A percentile compares a stretch with the other conserved stretches of the same genome.
phyloP scores from a whole-genome alignment of 2,329 filamentous ascomycete species.

The Graphiopsis chlorocephala region DNA sequence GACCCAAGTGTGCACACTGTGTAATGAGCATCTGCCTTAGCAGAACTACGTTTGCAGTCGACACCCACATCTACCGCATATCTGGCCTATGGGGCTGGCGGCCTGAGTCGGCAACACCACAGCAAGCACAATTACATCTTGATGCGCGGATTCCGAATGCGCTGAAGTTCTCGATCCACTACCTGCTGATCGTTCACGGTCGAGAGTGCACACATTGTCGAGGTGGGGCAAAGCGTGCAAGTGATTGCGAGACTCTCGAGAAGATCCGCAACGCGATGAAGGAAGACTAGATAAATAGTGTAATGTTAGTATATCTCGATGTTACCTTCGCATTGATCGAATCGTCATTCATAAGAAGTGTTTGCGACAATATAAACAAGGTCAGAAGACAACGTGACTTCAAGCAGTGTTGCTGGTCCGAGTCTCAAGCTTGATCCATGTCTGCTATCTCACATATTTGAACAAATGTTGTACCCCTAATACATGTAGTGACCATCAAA shows the following conservation, averaged over 20 bases:
- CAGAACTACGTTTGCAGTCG: constrained; percentile 12
- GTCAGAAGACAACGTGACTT: neutral
- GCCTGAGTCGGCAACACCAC: constrained; percentile 2
- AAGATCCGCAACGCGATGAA: neutral
- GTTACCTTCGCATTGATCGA: neutral
- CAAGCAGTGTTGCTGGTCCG: neutral
- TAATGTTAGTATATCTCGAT: neutral
- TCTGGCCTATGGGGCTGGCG: constrained; percentile 16
- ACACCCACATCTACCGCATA: constrained; percentile 17
- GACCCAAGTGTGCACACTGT: constrained; percentile 51
- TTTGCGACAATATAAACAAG: too few relatives aligned
- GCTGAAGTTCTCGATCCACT: constrained; percentile 15
- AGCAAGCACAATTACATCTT: constrained; percentile 11
- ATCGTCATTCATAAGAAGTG: too few relatives aligned
- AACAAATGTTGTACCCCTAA: neutral
- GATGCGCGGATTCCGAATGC: constrained; percentile 9
- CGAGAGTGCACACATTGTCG: constrained; percentile 16
- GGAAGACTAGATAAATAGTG: neutral
- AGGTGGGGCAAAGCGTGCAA: neutral
- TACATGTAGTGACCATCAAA: neutral
- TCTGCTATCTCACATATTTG: neutral
- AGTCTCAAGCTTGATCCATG: neutral
- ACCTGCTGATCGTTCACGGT: constrained; percentile 14
- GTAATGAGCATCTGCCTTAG: constrained; percentile 10
- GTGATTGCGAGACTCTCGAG: neutral